phyloP scores from a whole-genome alignment of 441 rosid species.

The Gossypium trilobum region DNA sequence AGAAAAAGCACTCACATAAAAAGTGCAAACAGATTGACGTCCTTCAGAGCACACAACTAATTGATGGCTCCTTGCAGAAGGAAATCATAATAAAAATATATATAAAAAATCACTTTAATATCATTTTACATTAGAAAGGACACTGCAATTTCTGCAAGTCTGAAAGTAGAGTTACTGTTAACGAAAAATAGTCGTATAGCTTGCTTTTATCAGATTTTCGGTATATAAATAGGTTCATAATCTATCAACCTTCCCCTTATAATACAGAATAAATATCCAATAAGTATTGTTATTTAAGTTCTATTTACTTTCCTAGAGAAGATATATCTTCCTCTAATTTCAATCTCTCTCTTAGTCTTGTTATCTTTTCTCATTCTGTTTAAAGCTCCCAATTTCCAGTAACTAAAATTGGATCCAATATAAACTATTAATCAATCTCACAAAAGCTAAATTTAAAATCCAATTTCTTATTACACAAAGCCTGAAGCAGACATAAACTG shows the following conservation, averaged over 20 bases:
- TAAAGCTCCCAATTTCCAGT: background rate
- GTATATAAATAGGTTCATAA: background rate
- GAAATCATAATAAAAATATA: background rate
- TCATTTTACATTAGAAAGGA: background rate
- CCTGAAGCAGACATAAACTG: background rate
- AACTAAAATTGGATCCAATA: background rate
- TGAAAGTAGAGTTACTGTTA: background rate
- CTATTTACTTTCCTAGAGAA: background rate
- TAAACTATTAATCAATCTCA: background rate
- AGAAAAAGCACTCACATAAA: background rate
- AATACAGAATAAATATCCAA: background rate
- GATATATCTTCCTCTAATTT: background rate
- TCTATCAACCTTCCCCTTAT: background rate
- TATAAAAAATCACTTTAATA: background rate
- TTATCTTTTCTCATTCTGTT: no score
- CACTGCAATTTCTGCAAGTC: background rate
- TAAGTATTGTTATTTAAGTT: background rate
- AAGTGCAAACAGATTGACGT: background rate
- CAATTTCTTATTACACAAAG: constrained; percentile 3
- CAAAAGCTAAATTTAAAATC: background rate
- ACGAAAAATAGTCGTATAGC: background rate
- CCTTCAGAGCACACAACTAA: background rate
- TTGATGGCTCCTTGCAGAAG: background rate
- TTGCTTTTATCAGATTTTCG: background rate
- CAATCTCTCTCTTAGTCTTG: no score